Base-by-base conservation (phyloP, 2,329 filamentous ascomycete species). In the Fusarium redolens region DNA sequence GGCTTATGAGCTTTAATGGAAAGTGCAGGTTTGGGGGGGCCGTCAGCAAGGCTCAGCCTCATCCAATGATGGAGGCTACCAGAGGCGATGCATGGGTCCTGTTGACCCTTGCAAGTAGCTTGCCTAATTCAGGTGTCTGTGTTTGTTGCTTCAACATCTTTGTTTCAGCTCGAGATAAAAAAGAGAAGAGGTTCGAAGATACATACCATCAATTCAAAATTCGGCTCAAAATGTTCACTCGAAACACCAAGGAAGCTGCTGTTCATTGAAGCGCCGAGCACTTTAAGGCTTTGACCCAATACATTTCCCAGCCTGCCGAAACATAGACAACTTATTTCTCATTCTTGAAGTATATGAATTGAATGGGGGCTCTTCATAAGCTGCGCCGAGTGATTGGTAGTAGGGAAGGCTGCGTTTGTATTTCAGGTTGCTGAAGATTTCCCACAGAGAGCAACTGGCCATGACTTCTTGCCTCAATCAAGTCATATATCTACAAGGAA, bases 401-500 rank as follows among this genome's bases (percentile, higher is more conserved):
- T 18, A 7, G 5, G 33, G 13, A 30, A 12, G n/a, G 10, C 9
- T 50, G 5, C 20, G 10, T 22, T 5, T 18, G 30, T 18, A 2
- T 3, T 20, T 18, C 5, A 1, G 22, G 11, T 13, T 9, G 12
- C 15, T 50, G 13, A 5, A 12, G 5, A 13, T 13, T 18, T 13
- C 20, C 15, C 3, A 9, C 4, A 5, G 11, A 7, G 1, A 14
- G 22, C 2, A 18, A 10, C 1, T 14, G 30, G n/a, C 10, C 11
- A 5, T 20, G 11, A 30, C n/a, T 7, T 50, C 7, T 10, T 14
- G 4, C 18, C 4, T 18, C 8, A 28, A 28, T 28, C 28, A 28
- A 28, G 28, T 28, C 28, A 28, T 28, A 28, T 7, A 28, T 28
- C 6, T 28, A 28, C 28, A 28, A 28, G 96, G 96, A 13, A 90